Evolutionary conservation across 2,329 filamentous ascomycete genomes (phyloP).

Genomic region (Hypoxylon sp.): DNA sequence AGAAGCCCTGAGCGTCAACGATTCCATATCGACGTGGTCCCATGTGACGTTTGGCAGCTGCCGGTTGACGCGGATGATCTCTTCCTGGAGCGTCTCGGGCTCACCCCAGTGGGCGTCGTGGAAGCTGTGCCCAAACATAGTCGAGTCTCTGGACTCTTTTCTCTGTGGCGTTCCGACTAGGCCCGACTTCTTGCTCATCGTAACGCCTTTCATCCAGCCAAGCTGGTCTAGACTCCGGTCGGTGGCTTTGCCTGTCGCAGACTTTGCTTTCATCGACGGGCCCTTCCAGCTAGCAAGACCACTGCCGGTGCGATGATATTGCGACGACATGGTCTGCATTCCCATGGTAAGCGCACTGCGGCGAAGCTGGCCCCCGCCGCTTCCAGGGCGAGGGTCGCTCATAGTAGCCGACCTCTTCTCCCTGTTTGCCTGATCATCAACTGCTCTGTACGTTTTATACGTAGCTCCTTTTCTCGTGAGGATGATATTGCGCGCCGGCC

Average conservation of each 20-base stretch:
- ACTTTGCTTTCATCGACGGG: conserved; percentile 66
- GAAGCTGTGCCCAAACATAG: conserved; percentile 59
- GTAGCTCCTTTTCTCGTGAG: conserved; percentile 83
- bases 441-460: conserved; percentile 85
- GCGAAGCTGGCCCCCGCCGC: conserved; percentile 51
- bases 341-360: conserved; percentile 55
- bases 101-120: conserved; percentile 66
- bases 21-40: conserved; percentile 71
- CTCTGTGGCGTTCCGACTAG: conserved; percentile 54
- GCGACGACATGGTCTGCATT: conserved; percentile 55
- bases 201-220: conserved; percentile 74
- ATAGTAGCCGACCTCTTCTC: conserved; percentile 69
- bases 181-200: conserved; percentile 63
- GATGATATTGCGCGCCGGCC: conserved; percentile 69
- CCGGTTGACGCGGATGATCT: conserved; percentile 67
- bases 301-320: conserved; percentile 46
- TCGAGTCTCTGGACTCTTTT: conserved; percentile 61
- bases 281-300: conserved; percentile 57
- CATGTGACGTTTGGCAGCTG: conserved; percentile 70
- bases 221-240: conserved; percentile 66
- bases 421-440: conserved; percentile 64
- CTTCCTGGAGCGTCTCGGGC: conserved; percentile 69
- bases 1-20: conserved; percentile 64
- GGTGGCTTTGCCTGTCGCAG: conserved; percentile 49
- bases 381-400: conserved; percentile 63